phyloP scores from a whole-genome alignment of 805 yeast genomes.

The Teunomyces atbi region DNA sequence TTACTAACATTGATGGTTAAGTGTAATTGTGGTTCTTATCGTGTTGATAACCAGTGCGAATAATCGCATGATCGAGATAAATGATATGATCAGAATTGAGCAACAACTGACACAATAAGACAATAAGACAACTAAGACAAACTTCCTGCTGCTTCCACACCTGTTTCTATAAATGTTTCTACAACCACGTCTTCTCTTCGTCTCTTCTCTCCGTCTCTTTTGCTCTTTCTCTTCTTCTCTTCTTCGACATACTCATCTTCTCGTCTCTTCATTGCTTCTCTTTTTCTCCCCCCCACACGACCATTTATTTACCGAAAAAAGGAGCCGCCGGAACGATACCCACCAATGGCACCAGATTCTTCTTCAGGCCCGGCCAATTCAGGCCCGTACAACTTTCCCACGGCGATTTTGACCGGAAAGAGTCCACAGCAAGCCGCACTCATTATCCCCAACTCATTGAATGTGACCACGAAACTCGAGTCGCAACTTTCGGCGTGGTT shows the following conservation, averaged over 20 bases:
- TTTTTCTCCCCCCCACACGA: not conserved
- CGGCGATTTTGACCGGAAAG: constrained; percentile 41
- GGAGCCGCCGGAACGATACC: constrained; percentile 3
- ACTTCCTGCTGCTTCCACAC: too few relatives aligned
- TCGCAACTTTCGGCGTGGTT: constrained; percentile 36
- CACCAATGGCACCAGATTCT: constrained; percentile 4
- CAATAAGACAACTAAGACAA: too few relatives aligned
- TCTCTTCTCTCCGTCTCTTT: not conserved
- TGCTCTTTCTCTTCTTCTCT: not conserved
- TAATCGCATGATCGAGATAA: too few relatives aligned
- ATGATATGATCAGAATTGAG: too few relatives aligned
- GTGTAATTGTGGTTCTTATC: too few relatives aligned
- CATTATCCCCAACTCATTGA: constrained; percentile 35
- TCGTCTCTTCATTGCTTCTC: not conserved
- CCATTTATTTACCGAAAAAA: not conserved
- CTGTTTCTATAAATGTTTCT: too few relatives aligned
- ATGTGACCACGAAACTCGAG: constrained; percentile 27
- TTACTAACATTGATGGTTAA: too few relatives aligned
- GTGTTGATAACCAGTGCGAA: too few relatives aligned
- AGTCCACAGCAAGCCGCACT: constrained; percentile 41
- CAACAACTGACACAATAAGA: too few relatives aligned
- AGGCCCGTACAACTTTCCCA: constrained; percentile 20
- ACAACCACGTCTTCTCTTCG: too few relatives aligned
- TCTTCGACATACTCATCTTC: too few relatives aligned
- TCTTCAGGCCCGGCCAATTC: constrained; percentile 5